Evolutionary conservation across 2,329 filamentous ascomycete species (phyloP), one percentile per base, ranked within the genome.

Genomic region (Ophiostoma triangulosporum): DNA sequence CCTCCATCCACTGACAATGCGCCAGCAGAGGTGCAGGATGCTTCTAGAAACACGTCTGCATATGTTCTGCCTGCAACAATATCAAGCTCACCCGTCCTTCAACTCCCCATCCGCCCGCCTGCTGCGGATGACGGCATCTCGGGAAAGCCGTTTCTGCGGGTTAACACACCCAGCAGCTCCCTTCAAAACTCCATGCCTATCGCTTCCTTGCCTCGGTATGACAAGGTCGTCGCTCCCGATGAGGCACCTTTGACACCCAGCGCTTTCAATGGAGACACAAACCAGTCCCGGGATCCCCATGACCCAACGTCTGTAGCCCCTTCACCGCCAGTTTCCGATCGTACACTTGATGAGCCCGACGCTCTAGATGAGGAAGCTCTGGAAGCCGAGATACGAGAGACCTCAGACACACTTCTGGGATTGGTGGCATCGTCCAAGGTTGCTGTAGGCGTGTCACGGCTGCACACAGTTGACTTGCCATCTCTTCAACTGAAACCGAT

Each of bases 401-500:
- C 55, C 2, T 31, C 46, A 2, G 17, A 3, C 3, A 20, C 31
- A 3, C 50, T 58, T 15, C 29, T 31, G 36, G 26, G 4, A 12
- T 22, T 54, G 17, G 40, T 20, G 11, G 20, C 17, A 4, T 67
- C 56, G 32, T 63, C 67, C 5, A 81, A 85, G 55, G 82, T 97
- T 2, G 81, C 89, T 3, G 91, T 97, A 1, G 93, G 93, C 0
- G 74, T 93, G 6, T 95, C 90, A n/a, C 79, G 89, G 59, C 73
- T 98, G 55, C 91, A 98, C 64, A 78, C 90, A 62, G 91, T 97
- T 1, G 82, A 86, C 55, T 74, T 97, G 60, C 89, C 91, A 22
- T 78, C 78, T 52, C 70, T 95, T 32, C 76, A 87, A 62, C 95
- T 98, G 89, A 88, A 90, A 66, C 93, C 93, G 0, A 96, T 97